Evolutionary conservation across 176 grass and related monocot species (phyloP).

Genomic region (Hyparrhenia diplandra): DNA sequence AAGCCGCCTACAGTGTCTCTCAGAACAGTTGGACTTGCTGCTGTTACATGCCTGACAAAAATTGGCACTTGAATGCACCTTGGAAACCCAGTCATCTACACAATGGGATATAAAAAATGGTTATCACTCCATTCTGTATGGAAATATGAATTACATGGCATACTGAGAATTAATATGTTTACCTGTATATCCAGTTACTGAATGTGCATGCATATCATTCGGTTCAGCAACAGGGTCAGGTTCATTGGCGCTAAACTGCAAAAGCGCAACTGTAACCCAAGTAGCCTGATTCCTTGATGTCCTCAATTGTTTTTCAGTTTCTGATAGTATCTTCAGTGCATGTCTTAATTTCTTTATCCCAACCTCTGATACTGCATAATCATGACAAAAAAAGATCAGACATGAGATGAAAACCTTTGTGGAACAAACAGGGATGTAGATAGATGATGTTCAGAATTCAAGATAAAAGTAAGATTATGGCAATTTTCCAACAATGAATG

Average conservation of each 20-base stretch:
- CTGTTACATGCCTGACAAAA: conserved; percentile 75
- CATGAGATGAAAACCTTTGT: conserved; percentile 7
- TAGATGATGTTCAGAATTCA: background rate
- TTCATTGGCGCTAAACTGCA: conserved; percentile 81
- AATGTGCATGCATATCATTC: conserved; percentile 48
- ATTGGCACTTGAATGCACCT: conserved; percentile 61
- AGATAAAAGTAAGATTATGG: background rate
- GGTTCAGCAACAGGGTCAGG: conserved; percentile 54
- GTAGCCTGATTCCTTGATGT: conserved; percentile 95
- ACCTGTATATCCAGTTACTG: conserved; percentile 74
- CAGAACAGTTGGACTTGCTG: conserved; percentile 80
- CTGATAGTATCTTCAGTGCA: conserved; percentile 89
- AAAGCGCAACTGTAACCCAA: conserved; percentile 98
- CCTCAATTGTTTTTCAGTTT: conserved; percentile 95
- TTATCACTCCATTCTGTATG: background rate
- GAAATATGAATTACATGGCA: background rate
- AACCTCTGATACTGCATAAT: conserved; percentile 62
- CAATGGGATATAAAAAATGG: conserved; percentile 18
- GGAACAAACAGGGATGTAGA: background rate
- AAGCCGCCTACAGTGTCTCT: conserved; percentile 69
- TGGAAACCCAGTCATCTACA: conserved; percentile 78
- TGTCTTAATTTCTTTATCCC: conserved; percentile 92
- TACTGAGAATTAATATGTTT: conserved; percentile 5
- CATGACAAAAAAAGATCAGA: background rate
- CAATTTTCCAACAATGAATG: background rate